Conservation (phyloP, 306 rosid species). For the Lablab purpureus region DNA sequence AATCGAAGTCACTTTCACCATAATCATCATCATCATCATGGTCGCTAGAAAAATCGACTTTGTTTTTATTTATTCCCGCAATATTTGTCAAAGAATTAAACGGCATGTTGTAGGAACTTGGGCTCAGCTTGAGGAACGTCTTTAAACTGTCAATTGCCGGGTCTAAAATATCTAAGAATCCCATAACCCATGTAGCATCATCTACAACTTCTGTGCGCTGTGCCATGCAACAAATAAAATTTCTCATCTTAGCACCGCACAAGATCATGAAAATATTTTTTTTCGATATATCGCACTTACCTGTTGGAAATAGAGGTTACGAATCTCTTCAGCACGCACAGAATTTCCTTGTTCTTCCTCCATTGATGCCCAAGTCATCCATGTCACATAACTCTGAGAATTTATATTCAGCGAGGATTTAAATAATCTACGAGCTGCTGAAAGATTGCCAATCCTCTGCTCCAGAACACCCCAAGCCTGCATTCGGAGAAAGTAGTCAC, state of each 20-base stretch:
- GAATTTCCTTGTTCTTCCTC: conserved; percentile 96
- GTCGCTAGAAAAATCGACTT: conserved; percentile 38
- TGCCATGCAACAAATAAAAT: conserved; percentile 43
- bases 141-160: conserved; percentile 86
- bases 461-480: conserved; percentile 99
- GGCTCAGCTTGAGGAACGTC: conserved; percentile 76
- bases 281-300: conserved; percentile 48
- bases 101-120: conserved; percentile 48
- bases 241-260: conserved; percentile 28
- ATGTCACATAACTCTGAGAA: conserved; percentile 93
- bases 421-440: conserved; percentile 84
- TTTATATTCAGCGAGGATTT: conserved; percentile 82
- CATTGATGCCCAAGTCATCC: conserved; percentile 98
- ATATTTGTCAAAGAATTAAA: conserved; percentile 46
- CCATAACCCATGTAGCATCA: conserved; percentile 97
- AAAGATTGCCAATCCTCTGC: conserved; percentile 78
- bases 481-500: conserved; percentile 20
- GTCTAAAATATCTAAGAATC: conserved; percentile 85
- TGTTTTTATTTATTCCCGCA: conserved; percentile 47
- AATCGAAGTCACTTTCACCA: conserved; percentile 61
- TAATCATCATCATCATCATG: conserved; percentile 39
- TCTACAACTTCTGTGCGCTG: conserved; percentile 97
- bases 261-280: neutral
- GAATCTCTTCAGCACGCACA: conserved; percentile 91
- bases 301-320: conserved; percentile 93